Percentiles rank a stretch among this genome's conserved stretches.
phyloP scores from a whole-genome alignment of 2,329 filamentous ascomycete species.

The Coniochaeta prunicola region DNA sequence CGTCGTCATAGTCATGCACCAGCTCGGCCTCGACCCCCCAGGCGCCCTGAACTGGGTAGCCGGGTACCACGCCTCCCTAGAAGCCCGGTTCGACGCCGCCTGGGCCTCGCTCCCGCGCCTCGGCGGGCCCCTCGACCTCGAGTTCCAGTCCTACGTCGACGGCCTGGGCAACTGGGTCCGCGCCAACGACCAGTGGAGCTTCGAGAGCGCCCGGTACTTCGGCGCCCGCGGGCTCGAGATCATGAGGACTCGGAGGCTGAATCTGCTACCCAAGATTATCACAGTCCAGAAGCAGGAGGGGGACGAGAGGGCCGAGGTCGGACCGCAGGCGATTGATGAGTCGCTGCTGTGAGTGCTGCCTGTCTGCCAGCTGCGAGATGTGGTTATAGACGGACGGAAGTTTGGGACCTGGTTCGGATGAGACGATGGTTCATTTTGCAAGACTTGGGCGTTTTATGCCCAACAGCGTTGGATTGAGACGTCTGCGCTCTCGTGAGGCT shows the following conservation, averaged over 20 bases:
- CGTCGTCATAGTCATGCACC: conserved; percentile 18
- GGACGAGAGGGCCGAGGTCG: not conserved
- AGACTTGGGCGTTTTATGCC: not conserved
- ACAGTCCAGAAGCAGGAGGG: too few relatives aligned
- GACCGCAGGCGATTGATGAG: not conserved
- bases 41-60: conserved; percentile 10
- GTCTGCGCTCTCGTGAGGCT: not conserved
- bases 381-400: not conserved
- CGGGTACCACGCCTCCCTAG: conserved; percentile 4
- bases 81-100: conserved; percentile 8
- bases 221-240: conserved; percentile 11
- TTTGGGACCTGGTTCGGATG: not conserved
- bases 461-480: not conserved
- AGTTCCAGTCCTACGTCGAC: conserved; percentile 9
- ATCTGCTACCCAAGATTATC: conserved; percentile 7
- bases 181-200: conserved; percentile 16
- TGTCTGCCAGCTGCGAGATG: too few relatives aligned
- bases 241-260: conserved; percentile 6
- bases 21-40: conserved; percentile 6
- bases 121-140: conserved; percentile 9
- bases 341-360: not conserved
- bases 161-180: conserved; percentile 16
- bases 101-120: conserved; percentile 8
- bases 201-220: conserved; percentile 15
- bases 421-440: not conserved